A percentile compares a stretch with the other conserved stretches of the same genome.
These are phyloP conservation scores for Lactarius psammicola DNA, from an alignment of 768 basidiomycete species.

Conservation along the genomic window DNA sequence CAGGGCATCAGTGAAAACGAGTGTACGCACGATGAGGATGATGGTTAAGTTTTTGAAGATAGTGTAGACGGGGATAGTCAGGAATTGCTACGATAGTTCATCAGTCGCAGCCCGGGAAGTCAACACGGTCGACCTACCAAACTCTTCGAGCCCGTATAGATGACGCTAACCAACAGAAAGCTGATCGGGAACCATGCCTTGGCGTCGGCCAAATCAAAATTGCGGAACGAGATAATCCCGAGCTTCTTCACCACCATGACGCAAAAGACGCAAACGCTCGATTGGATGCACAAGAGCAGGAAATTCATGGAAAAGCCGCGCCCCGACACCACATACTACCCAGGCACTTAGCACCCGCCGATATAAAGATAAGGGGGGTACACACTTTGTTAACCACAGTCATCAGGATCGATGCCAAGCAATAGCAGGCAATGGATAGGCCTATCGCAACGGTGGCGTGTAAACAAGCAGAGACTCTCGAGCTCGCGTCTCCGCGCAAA, in stretches of 20 bases:
- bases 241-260: slow-evolving; percentile 71
- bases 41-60: slow-evolving; percentile 99
- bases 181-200: slow-evolving; percentile 95
- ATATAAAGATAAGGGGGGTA: background rate
- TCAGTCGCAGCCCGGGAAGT: background rate
- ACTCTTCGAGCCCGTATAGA: slow-evolving; percentile 97
- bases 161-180: slow-evolving; percentile 86
- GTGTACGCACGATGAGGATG: slow-evolving; percentile 80
- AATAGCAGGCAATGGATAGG: slow-evolving; percentile 84
- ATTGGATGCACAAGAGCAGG: slow-evolving; percentile 87
- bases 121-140: slow-evolving; percentile 56
- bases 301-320: slow-evolving; percentile 96
- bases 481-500: background rate
- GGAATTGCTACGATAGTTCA: slow-evolving; percentile 69
- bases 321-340: slow-evolving; percentile 92
- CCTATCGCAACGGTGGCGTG: slow-evolving; percentile 43
- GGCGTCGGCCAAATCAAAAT: slow-evolving; percentile 80
- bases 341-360: background rate
- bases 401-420: slow-evolving; percentile 92
- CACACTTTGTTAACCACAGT: slow-evolving; percentile 93
- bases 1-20: slow-evolving; percentile 6
- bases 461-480: background rate
- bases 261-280: slow-evolving; percentile 78
- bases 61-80: slow-evolving; percentile 96
- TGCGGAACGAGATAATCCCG: slow-evolving; percentile 80